Evolutionary conservation across 305 asterid genomes (phyloP).

Genomic region (Fraxinus sp.): DNA sequence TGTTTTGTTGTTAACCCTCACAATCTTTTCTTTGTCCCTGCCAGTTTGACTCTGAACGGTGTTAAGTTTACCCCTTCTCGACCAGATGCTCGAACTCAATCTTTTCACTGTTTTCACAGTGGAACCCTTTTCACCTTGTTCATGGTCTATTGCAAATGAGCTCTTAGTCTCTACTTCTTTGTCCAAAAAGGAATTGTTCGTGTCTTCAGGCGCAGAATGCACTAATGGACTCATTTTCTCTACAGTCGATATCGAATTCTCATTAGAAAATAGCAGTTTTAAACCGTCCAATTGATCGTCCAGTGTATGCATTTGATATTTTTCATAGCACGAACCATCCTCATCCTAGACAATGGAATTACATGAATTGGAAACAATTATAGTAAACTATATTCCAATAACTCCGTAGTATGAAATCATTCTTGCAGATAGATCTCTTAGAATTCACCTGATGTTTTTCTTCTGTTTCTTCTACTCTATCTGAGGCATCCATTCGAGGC

Average conservation of each 20-base stretch:
- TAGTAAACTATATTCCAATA: conserved; percentile 6
- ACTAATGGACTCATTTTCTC: conserved; percentile 33
- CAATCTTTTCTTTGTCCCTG: conserved; percentile 26
- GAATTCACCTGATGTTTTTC: conserved; percentile 35
- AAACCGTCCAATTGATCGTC: conserved; percentile 35
- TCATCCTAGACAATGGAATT: conserved; percentile 40
- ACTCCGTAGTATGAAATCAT: conserved; percentile 10
- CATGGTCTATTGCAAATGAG: conserved; percentile 27
- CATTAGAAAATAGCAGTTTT: conserved; percentile 24
- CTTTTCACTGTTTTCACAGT: conserved; percentile 30
- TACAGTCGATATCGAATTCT: conserved; percentile 2
- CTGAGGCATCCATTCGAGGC: conserved; percentile 39
- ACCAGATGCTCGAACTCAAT: conserved; percentile 50
- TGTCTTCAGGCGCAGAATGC: conserved; percentile 30
- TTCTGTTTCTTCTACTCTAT: conserved; percentile 28
- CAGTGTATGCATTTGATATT: conserved; percentile 30
- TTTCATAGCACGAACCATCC: conserved; percentile 18
- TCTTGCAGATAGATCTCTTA: not conserved
- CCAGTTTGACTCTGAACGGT: conserved; percentile 46
- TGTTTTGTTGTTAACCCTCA: conserved; percentile 12
- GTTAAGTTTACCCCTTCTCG: conserved; percentile 56
- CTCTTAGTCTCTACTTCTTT: conserved; percentile 25
- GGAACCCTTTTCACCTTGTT: conserved; percentile 14
- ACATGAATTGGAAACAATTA: conserved; percentile 6
- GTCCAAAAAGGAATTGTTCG: conserved; percentile 19